phyloP scores from a whole-genome alignment of 2,329 filamentous ascomycete genomes.

The Phoma sp. region DNA sequence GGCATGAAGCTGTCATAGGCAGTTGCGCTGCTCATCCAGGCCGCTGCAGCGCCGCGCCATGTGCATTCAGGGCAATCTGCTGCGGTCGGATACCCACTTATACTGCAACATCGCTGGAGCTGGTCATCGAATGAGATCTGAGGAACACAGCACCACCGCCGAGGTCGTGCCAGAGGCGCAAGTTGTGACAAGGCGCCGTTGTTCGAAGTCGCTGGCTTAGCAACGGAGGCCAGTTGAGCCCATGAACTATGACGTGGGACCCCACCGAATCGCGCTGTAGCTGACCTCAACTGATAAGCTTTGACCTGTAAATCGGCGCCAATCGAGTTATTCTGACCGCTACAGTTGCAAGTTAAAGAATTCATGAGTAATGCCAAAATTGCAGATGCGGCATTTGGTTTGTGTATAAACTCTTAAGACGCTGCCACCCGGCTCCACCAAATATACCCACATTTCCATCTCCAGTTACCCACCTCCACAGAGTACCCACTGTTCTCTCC shows the following conservation, averaged over 20 bases:
- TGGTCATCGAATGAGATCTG: constrained; percentile 28
- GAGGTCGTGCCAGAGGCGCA: constrained; percentile 19
- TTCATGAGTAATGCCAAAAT: constrained; percentile 19
- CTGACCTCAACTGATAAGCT: constrained; percentile 25
- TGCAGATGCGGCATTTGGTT: constrained; percentile 8
- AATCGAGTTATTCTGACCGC: constrained; percentile 18
- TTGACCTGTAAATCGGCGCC: constrained; percentile 26
- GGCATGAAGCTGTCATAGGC: constrained; percentile 26
- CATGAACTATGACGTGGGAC: constrained; percentile 27
- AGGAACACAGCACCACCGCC: constrained; percentile 32
- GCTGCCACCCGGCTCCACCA: constrained; percentile 19
- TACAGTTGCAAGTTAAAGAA: constrained; percentile 16
- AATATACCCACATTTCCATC: constrained; percentile 21
- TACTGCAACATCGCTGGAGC: constrained; percentile 26
- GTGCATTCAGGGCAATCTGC: constrained; percentile 7
- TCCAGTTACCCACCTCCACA: constrained; percentile 36
- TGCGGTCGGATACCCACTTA: constrained; percentile 32
- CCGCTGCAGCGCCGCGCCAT: constrained; percentile 9
- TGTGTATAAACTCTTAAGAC: constrained; percentile 28
- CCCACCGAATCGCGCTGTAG: constrained; percentile 22
- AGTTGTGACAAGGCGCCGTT: constrained; percentile 15
- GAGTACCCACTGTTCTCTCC: constrained; percentile 39
- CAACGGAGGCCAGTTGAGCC: too few relatives aligned
- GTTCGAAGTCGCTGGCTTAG: constrained; percentile 2
- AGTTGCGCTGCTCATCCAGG: constrained; percentile 21